Evolutionary conservation across 805 yeast genomes (phyloP).

Genomic region (Tetrapisispora pingtungensis): DNA sequence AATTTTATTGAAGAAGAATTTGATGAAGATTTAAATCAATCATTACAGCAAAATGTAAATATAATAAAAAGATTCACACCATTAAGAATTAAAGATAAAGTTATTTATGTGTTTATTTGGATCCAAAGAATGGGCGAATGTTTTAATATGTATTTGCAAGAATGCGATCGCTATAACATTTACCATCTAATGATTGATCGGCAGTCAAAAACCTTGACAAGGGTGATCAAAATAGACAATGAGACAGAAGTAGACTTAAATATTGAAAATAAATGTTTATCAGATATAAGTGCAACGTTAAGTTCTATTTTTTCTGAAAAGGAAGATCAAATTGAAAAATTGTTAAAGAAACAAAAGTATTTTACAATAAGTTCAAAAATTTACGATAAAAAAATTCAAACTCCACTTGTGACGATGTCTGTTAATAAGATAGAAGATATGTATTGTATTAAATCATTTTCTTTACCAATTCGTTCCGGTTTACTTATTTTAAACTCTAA

Average conservation of each 20-base stretch:
- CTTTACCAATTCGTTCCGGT: conserved; percentile 74
- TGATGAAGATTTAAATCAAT: neutral
- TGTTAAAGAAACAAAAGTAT: conserved; percentile 46
- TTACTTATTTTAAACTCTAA: conserved; percentile 50
- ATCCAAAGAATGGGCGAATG: neutral
- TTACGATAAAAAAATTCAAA: conserved; percentile 22
- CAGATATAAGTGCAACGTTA: conserved; percentile 35
- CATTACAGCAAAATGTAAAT: neutral
- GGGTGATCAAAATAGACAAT: conserved; percentile 3
- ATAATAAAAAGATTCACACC: neutral
- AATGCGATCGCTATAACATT: neutral
- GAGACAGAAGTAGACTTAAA: conserved; percentile 16
- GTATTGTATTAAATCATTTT: conserved; percentile 47
- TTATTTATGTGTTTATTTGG: neutral
- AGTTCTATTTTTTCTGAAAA: conserved; percentile 51
- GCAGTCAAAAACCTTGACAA: neutral
- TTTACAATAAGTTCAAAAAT: conserved; percentile 39
- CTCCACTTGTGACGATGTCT: conserved; percentile 54
- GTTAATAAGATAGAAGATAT: conserved; percentile 40
- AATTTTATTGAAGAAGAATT: neutral
- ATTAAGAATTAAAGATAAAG: neutral
- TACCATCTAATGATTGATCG: neutral
- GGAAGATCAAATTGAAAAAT: conserved; percentile 16
- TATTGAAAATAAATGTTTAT: conserved; percentile 1
- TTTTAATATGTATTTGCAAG: neutral